Evolutionary conservation across 2,329 filamentous ascomycete genomes (phyloP).

Genomic region (Xylaria sp.): DNA sequence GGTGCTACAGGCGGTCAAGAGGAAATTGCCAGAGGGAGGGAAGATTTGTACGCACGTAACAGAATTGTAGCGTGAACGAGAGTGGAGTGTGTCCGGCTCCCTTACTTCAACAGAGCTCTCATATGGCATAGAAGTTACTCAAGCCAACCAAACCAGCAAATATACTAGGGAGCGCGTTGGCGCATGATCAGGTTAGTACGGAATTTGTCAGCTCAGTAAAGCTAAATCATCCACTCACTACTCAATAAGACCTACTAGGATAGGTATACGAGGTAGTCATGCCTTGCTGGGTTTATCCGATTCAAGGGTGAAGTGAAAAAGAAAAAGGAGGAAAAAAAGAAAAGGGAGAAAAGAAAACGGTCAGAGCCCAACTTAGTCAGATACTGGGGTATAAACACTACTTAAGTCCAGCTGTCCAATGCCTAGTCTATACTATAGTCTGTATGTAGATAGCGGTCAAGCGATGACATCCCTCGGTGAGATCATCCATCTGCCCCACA

Average conservation of each 20-base stretch:
- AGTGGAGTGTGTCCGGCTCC: too few relatives aligned
- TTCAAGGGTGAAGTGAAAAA: neutral
- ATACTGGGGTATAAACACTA: neutral
- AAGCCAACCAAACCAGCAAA: neutral
- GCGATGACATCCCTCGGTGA: neutral
- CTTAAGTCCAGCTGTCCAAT: neutral
- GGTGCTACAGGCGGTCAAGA: neutral
- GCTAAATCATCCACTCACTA: neutral
- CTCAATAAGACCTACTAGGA: neutral
- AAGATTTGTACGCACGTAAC: too few relatives aligned
- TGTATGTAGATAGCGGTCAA: neutral
- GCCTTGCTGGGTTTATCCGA: too few relatives aligned
- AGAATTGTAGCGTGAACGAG: too few relatives aligned
- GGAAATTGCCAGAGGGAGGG: too few relatives aligned
- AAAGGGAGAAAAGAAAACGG: neutral
- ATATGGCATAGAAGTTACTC: neutral
- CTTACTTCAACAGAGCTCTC: neutral
- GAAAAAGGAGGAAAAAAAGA: neutral
- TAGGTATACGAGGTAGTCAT: neutral
- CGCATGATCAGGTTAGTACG: neutral
- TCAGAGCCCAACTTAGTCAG: neutral
- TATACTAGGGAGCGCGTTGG: neutral
- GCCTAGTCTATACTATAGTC: neutral
- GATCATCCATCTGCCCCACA: neutral
- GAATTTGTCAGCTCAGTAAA: neutral